Percentiles rank a stretch among this genome's conserved stretches.
Conservation (phyloP, 163 green algal genomes). For the Scenedesmus sp. region DNA sequence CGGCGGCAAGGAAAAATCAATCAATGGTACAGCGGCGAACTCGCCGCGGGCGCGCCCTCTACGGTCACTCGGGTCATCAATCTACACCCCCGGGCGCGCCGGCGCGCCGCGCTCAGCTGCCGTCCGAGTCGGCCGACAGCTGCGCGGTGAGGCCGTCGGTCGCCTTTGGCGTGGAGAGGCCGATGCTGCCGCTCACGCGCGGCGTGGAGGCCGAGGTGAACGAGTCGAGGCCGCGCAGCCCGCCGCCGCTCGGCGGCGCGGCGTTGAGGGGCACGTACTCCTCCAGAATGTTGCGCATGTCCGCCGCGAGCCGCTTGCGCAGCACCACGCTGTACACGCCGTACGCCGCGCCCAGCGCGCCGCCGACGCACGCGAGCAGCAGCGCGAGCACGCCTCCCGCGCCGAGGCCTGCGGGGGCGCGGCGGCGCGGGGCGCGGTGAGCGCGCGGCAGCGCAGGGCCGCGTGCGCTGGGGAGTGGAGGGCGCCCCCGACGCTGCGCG, state of each 20-base stretch:
- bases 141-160: too few species aligned
- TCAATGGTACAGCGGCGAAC: too few species aligned
- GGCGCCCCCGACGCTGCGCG: too few species aligned
- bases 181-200: not conserved
- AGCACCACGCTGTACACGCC: slow-evolving; percentile 33
- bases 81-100: too few species aligned
- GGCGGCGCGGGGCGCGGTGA: not conserved
- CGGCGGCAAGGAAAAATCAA: too few species aligned
- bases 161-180: not conserved
- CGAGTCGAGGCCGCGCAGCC: not conserved
- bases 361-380: slow-evolving; percentile 44
- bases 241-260: not conserved
- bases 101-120: too few species aligned
- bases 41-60: too few species aligned
- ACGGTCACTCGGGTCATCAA: too few species aligned
- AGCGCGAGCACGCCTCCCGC: slow-evolving; percentile 51
- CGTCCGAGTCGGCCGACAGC: too few species aligned
- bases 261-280: slow-evolving; percentile 44
- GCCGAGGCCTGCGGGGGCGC: slow-evolving; percentile 34
- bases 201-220: slow-evolving; percentile 21
- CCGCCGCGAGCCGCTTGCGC: slow-evolving; percentile 44
- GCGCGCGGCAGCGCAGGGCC: not conserved
- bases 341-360: slow-evolving; percentile 34
- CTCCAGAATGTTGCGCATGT: slow-evolving; percentile 61
- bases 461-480: too few species aligned